These are phyloP conservation scores for Podila horticola DNA, from an alignment of 192 early-diverging fungal genomes.

Conservation along the genomic window DNA sequence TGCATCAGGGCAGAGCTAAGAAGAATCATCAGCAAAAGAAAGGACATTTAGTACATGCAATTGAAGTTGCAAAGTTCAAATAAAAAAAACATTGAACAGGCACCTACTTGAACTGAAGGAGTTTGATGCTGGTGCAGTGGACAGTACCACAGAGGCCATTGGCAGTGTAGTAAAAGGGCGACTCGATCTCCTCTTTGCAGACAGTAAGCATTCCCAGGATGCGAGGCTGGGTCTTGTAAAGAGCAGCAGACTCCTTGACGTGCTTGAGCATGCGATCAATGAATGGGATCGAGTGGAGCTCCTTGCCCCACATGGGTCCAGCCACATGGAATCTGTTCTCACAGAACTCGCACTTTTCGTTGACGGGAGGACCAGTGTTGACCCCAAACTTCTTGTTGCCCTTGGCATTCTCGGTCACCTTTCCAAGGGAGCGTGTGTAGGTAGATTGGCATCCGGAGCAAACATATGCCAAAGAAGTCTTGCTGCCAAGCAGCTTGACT, in stretches of 20 bases:
- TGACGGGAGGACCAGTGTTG: constrained; percentile 68
- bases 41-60: neutral
- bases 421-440: constrained; percentile 79
- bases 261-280: constrained; percentile 82
- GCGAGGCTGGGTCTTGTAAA: constrained; percentile 84
- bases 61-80: neutral
- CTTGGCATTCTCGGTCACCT: constrained; percentile 59
- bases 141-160: constrained; percentile 74
- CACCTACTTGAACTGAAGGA: constrained; percentile 33
- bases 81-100: neutral
- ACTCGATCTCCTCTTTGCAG: constrained; percentile 62
- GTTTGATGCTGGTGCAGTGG: constrained; percentile 78
- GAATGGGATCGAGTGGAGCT: constrained; percentile 88
- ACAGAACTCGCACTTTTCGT: constrained; percentile 78
- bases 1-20: constrained; percentile 91
- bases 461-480: constrained; percentile 83
- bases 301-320: constrained; percentile 90
- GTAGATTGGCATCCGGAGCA: constrained; percentile 88
- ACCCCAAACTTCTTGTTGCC: constrained; percentile 75
- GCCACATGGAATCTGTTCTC: constrained; percentile 80
- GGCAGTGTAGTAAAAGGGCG: constrained; percentile 87
- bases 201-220: constrained; percentile 98
- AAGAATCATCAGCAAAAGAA: neutral
- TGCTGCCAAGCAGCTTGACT: constrained; percentile 82
- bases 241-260: constrained; percentile 64